Evolutionary conservation across 495 filamentous ascomycete genomes (phyloP).

Genomic region (Friedmanniomyces simplex): DNA sequence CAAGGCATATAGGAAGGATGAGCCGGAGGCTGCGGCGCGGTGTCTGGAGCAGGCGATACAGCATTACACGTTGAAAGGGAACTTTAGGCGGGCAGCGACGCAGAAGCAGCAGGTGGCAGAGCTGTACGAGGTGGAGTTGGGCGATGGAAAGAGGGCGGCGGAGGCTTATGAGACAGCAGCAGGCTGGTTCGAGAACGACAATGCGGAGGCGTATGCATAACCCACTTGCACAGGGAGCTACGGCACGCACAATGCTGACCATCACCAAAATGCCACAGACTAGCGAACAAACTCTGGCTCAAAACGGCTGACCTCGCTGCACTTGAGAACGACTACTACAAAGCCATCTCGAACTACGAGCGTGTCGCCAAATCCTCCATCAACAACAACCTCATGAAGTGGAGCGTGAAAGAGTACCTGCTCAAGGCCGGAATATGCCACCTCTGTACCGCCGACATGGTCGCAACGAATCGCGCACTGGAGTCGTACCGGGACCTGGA

Average conservation of each 20-base stretch:
- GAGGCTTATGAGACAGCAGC: conserved; percentile 73
- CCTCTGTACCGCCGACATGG: conserved; percentile 47
- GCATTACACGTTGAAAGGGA: conserved; percentile 73
- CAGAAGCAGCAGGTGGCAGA: conserved; percentile 80
- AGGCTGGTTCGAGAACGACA: conserved; percentile 76
- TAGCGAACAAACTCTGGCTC: conserved; percentile 82
- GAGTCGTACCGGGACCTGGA: conserved; percentile 76
- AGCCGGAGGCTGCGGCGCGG: conserved; percentile 66
- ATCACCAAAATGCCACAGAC: conserved; percentile 32
- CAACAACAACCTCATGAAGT: conserved; percentile 75
- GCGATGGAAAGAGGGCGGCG: conserved; percentile 63
- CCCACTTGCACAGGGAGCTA: neutral
- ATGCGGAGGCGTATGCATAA: conserved; percentile 66
- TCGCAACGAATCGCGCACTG: conserved; percentile 64
- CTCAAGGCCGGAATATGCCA: conserved; percentile 68
- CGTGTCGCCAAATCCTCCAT: conserved; percentile 46
- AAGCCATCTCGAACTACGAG: conserved; percentile 70
- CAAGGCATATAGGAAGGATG: conserved; percentile 74
- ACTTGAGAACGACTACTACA: conserved; percentile 67
- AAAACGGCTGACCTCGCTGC: conserved; percentile 83
- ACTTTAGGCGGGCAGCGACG: conserved; percentile 77
- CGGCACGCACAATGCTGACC: neutral
- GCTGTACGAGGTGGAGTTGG: conserved; percentile 66
- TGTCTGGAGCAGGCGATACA: conserved; percentile 63
- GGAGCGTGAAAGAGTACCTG: conserved; percentile 86